phyloP scores from a whole-genome alignment of 2,329 filamentous ascomycete genomes.

The Epicoccum nigrum region DNA sequence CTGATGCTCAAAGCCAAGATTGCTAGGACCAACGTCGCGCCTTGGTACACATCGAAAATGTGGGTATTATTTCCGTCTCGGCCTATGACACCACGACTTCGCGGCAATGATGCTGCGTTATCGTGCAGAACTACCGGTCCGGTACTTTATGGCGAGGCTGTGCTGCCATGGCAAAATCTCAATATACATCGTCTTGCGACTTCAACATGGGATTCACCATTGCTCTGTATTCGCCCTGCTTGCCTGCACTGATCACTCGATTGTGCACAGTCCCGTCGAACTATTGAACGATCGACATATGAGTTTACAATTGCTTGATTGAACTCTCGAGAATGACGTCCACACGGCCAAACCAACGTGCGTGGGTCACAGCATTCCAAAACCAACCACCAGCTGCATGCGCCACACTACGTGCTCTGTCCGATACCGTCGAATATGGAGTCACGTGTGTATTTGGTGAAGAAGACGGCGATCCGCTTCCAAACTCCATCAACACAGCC shows the following conservation, averaged over 20 bases:
- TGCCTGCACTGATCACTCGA: too few species aligned
- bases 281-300: too few species aligned
- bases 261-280: too few species aligned
- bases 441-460: conserved; percentile 84
- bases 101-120: background rate
- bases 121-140: background rate
- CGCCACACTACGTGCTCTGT: conserved; percentile 23
- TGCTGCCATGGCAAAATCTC: conserved; percentile 1
- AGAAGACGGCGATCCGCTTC: conserved; percentile 71
- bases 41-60: conserved; percentile 4
- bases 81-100: conserved; percentile 9
- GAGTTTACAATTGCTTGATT: too few species aligned
- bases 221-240: background rate
- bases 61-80: conserved; percentile 14
- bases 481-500: conserved; percentile 75
- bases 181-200: background rate
- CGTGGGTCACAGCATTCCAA: conserved; percentile 26
- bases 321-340: conserved; percentile 19
- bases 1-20: conserved; percentile 3
- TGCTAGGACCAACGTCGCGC: background rate
- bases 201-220: background rate
- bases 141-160: conserved; percentile 6
- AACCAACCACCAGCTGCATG: conserved; percentile 26
- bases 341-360: conserved; percentile 21
- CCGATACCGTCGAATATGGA: conserved; percentile 64